Evolutionary conservation across 169 alveolate species (phyloP).

Genomic region (Plasmodium malariae): DNA sequence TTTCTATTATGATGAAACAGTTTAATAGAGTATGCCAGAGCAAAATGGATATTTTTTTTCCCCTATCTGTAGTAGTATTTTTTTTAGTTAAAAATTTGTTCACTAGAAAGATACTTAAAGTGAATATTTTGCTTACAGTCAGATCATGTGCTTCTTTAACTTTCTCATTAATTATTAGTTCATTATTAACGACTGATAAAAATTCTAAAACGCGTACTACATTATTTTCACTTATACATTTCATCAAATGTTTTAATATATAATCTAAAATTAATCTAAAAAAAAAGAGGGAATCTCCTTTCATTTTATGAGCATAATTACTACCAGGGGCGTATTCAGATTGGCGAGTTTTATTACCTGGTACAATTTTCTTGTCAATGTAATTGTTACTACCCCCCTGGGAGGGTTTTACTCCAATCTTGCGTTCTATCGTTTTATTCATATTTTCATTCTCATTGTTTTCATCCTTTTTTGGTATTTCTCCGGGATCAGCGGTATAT

Average conservation of each 20-base stretch:
- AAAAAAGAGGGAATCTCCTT: constrained; percentile 2
- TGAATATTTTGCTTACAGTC: constrained; percentile 21
- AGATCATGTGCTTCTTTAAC: background rate
- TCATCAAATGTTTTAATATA: constrained; percentile 24
- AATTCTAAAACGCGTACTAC: constrained; percentile 32
- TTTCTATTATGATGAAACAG: constrained; percentile 32
- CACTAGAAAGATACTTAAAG: constrained; percentile 36
- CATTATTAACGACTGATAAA: constrained; percentile 10
- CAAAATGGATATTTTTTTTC: background rate
- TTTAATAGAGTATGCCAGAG: constrained; percentile 56
- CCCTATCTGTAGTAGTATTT: constrained; percentile 4
- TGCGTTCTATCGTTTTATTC: background rate
- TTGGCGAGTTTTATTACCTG: too few species aligned
- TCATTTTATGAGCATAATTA: background rate
- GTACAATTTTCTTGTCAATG: too few species aligned
- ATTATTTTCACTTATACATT: constrained; percentile 21
- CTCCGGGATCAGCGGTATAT: background rate
- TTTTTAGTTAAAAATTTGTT: constrained; percentile 27
- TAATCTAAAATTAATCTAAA: constrained; percentile 14
- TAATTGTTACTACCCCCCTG: too few species aligned
- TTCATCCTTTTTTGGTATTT: background rate
- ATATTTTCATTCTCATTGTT: background rate
- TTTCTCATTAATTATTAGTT: background rate
- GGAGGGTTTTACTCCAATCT: too few species aligned
- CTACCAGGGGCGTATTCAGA: too few species aligned